Conservation (phyloP, 2,329 filamentous ascomycete genomes). For the Colletotrichum sp. region DNA sequence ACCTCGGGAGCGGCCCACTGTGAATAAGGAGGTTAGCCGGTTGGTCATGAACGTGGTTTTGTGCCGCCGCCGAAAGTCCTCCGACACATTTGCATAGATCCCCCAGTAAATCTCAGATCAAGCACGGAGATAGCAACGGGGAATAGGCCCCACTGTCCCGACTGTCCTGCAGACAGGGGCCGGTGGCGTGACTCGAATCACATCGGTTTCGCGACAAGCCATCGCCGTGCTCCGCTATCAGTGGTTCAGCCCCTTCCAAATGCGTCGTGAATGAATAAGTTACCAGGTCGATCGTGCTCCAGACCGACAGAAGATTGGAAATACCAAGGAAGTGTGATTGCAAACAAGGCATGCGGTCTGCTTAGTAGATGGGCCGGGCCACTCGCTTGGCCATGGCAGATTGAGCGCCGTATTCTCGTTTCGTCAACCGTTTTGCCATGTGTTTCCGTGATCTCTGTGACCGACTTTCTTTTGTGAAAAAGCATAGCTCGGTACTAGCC, state of each 20-base stretch:
- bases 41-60: neutral
- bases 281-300: neutral
- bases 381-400: neutral
- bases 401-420: neutral
- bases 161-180: constrained; percentile 1
- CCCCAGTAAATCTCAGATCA: neutral
- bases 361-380: neutral
- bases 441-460: neutral
- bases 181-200: constrained; percentile 8
- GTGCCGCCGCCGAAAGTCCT: neutral
- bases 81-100: neutral
- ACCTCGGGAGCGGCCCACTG: neutral
- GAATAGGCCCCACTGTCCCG: neutral
- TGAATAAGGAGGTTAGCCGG: neutral
- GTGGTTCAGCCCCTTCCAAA: neutral
- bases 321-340: neutral
- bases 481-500: neutral
- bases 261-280: neutral
- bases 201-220: neutral
- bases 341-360: constrained; percentile 1
- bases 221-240: neutral
- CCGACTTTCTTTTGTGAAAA: neutral
- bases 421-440: neutral
- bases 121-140: constrained; percentile 7
- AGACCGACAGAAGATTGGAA: neutral